These are phyloP conservation scores for Colletotrichum agaves DNA, from an alignment of 2,329 filamentous ascomycete species.

Conservation along the genomic window DNA sequence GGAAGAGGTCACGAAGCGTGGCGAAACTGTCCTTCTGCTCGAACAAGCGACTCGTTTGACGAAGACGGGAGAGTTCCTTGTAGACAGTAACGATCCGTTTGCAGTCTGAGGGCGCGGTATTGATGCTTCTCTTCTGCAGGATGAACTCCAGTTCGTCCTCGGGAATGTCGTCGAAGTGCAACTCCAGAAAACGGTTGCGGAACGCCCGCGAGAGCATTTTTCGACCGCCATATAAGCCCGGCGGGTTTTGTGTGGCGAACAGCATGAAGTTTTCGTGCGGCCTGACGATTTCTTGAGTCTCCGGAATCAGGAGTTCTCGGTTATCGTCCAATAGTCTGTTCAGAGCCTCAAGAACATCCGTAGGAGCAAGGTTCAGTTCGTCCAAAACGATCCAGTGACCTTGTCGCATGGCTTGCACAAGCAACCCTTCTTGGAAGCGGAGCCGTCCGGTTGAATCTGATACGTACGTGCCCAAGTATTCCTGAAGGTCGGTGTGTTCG, in stretches of 20 bases:
- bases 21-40: constrained; percentile 98
- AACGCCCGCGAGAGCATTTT: constrained; percentile 95
- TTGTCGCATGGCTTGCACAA: constrained; percentile 91
- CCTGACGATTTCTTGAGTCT: constrained; percentile 92
- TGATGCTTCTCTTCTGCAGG: constrained; percentile 85
- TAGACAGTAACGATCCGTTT: constrained; percentile 93
- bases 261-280: constrained; percentile 97
- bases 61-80: constrained; percentile 86
- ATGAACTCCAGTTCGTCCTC: constrained; percentile 94
- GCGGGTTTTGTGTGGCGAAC: constrained; percentile 97
- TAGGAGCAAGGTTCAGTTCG: constrained; percentile 95
- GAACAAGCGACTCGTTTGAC: constrained; percentile 91
- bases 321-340: constrained; percentile 98
- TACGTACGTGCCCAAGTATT: constrained; percentile 95
- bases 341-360: constrained; percentile 94
- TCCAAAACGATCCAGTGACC: constrained; percentile 99
- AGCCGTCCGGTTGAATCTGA: constrained; percentile 87
- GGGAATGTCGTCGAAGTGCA: constrained; percentile 98
- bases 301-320: constrained; percentile 91
- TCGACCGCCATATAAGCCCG: constrained; percentile 92
- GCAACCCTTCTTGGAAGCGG: constrained; percentile 89
- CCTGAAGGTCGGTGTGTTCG: constrained; percentile 97
- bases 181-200: constrained; percentile 93
- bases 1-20: constrained; percentile 92
- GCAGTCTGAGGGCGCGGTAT: constrained; percentile 90